Conservation (phyloP, 805 yeast species). For the Kodamaea hsintzibuensis region DNA sequence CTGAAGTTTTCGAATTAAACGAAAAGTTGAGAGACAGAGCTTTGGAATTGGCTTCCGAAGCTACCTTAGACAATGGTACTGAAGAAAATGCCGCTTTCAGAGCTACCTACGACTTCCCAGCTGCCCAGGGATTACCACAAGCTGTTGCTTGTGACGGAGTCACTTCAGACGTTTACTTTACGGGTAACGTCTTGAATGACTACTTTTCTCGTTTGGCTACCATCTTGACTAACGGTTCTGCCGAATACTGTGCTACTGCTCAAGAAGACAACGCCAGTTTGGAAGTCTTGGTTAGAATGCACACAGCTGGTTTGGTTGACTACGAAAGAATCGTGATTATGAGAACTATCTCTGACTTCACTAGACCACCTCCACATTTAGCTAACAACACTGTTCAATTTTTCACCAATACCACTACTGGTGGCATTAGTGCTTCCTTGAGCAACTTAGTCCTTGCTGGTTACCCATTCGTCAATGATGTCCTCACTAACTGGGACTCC, state of each 20-base stretch:
- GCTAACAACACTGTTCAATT: constrained; percentile 48
- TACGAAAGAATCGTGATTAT: constrained; percentile 56
- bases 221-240: constrained; percentile 59
- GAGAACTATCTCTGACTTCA: constrained; percentile 63
- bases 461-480: constrained; percentile 53
- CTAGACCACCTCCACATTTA: constrained; percentile 50
- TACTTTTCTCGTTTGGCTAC: constrained; percentile 49
- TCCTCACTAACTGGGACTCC: constrained; percentile 49
- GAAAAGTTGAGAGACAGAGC: constrained; percentile 60
- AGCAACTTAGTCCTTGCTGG: constrained; percentile 56
- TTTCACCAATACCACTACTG: constrained; percentile 50
- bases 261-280: constrained; percentile 70
- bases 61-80: constrained; percentile 46
- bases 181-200: constrained; percentile 52
- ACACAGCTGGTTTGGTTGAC: constrained; percentile 55
- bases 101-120: constrained; percentile 45
- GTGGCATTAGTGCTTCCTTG: constrained; percentile 51
- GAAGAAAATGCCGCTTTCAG: constrained; percentile 46
- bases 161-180: constrained; percentile 62
- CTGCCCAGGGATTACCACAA: constrained; percentile 51
- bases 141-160: constrained; percentile 57
- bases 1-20: constrained; percentile 66
- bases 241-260: constrained; percentile 59
- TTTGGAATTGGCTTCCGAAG: constrained; percentile 49
- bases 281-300: constrained; percentile 58